Evolutionary conservation across 345 rosid species (phyloP).

Genomic region (Bretschneidera sinensis): DNA sequence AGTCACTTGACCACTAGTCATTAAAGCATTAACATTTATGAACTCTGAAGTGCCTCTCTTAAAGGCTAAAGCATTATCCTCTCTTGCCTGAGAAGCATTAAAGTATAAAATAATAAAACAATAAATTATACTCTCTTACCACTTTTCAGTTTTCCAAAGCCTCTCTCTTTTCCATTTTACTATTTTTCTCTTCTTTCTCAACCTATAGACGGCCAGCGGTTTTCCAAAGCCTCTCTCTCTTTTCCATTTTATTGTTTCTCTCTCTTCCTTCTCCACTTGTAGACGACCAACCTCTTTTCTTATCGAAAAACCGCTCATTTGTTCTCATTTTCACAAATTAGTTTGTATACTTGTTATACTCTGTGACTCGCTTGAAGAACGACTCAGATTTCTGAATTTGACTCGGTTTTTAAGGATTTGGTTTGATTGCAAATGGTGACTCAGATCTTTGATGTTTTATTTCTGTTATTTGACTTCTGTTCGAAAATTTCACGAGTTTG

Average conservation of each 20-base stretch:
- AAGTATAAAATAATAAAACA: no score
- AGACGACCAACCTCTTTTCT: no score
- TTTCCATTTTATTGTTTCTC: no score
- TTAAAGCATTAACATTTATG: slow-evolving; percentile 31
- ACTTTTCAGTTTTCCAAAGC: slow-evolving; percentile 68
- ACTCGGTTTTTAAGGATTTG: slow-evolving; percentile 32
- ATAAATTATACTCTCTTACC: slow-evolving; percentile 40
- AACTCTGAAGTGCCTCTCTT: no score
- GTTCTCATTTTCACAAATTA: slow-evolving; percentile 6
- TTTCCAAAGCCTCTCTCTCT: no score
- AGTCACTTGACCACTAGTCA: no score
- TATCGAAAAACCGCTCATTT: slow-evolving; percentile 8
- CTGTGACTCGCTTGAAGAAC: slow-evolving; percentile 25
- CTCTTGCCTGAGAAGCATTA: no score
- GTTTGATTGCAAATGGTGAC: slow-evolving; percentile 25
- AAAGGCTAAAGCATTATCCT: no score
- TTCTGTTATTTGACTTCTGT: background rate
- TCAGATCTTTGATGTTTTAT: slow-evolving; percentile 26
- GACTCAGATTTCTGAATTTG: slow-evolving; percentile 63
- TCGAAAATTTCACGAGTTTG: slow-evolving; percentile 17
- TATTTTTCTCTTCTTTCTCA: slow-evolving; percentile 31
- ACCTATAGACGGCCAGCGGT: slow-evolving; percentile 39
- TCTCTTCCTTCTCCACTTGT: no score
- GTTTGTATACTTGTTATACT: slow-evolving; percentile 17
- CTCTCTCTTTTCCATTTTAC: slow-evolving; percentile 26